Conservation (phyloP, 139 green algal genomes). For the Tetraselmis chui region DNA sequence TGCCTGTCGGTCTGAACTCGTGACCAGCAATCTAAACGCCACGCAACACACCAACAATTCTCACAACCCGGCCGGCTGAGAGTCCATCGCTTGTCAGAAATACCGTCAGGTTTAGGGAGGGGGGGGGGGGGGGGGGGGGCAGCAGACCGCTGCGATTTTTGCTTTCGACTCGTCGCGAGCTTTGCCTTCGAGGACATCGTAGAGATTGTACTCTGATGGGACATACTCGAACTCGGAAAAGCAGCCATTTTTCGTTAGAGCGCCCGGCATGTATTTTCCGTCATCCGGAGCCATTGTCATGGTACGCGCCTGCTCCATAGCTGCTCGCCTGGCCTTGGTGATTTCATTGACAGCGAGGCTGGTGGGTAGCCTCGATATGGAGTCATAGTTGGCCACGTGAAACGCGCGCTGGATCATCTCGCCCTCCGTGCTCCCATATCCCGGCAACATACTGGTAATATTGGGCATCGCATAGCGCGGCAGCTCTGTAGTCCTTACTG, state of each 20-base stretch:
- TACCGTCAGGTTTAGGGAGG: no score
- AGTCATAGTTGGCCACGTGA: conserved; percentile 45
- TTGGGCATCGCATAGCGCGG: conserved; percentile 47
- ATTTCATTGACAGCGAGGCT: background rate
- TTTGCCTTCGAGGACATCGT: conserved; percentile 32
- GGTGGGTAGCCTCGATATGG: background rate
- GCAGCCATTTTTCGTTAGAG: conserved; percentile 23
- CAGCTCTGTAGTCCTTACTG: conserved; percentile 1
- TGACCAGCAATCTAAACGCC: conserved; percentile 21
- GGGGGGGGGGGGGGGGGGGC: no score
- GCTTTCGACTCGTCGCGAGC: conserved; percentile 34
- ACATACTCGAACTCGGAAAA: conserved; percentile 50
- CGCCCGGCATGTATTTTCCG: background rate
- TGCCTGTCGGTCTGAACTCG: conserved; percentile 29
- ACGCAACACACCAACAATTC: no score
- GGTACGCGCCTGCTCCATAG: background rate
- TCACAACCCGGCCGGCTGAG: no score
- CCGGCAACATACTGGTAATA: conserved; percentile 37
- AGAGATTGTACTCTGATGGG: conserved; percentile 31
- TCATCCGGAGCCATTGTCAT: background rate
- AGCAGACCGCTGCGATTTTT: conserved; percentile 30
- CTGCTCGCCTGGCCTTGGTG: background rate
- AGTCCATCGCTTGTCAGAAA: no score
- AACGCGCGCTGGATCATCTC: conserved; percentile 52
- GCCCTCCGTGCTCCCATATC: conserved; percentile 38